phyloP scores from a whole-genome alignment of 192 early-diverging fungal genomes.

The Piromyces sp. region DNA sequence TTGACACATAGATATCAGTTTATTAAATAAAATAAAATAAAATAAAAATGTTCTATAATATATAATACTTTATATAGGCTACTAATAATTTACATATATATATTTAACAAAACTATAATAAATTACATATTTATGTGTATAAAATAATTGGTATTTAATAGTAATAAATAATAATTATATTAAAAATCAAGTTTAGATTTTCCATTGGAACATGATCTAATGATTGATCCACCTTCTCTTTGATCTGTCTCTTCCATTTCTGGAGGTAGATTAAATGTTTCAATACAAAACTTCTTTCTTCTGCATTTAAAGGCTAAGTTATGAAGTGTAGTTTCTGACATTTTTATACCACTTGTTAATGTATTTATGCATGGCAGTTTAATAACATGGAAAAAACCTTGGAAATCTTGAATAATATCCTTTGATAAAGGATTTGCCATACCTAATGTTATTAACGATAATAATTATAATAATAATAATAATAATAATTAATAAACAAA shows the following conservation, averaged over 20 bases:
- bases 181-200: background rate
- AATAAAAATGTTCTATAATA: too few relatives aligned
- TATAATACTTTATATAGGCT: too few relatives aligned
- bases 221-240: constrained; percentile 5
- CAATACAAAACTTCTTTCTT: constrained; percentile 79
- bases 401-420: constrained; percentile 53
- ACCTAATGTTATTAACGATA: constrained; percentile 12
- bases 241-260: constrained; percentile 66
- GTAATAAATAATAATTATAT: background rate
- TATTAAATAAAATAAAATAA: too few relatives aligned
- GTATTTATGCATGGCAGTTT: constrained; percentile 64
- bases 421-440: constrained; percentile 27
- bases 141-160: too few relatives aligned
- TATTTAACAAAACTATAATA: too few relatives aligned
- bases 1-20: too few relatives aligned
- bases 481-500: too few relatives aligned
- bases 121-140: too few relatives aligned
- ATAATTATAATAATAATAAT: background rate
- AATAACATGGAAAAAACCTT: constrained; percentile 74
- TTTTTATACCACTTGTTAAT: constrained; percentile 24
- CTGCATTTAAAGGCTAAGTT: constrained; percentile 68
- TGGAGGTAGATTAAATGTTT: constrained; percentile 85
- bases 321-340: constrained; percentile 26
- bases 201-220: background rate
- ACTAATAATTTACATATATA: too few relatives aligned